Conservation (phyloP, 192 early-diverging fungal species). For the Entomortierella parvispora region DNA sequence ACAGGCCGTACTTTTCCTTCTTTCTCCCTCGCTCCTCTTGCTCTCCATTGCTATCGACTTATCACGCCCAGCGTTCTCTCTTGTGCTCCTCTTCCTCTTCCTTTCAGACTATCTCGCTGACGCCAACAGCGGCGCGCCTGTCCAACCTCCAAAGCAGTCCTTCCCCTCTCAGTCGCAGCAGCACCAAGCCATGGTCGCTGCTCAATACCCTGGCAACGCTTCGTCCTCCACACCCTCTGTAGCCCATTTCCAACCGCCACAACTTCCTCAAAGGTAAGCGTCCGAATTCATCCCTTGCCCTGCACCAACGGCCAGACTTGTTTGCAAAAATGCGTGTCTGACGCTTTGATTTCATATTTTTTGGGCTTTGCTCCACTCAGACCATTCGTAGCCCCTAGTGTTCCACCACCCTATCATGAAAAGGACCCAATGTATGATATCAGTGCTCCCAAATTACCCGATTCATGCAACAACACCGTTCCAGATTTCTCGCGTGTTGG, state of each 20-base stretch:
- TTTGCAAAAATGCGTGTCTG: too few relatives aligned
- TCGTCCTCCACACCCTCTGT: neutral
- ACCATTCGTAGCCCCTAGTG: constrained; percentile 4
- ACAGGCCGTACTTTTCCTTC: neutral
- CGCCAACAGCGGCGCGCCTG: constrained; percentile 7
- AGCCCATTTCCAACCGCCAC: neutral
- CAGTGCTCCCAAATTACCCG: constrained; percentile 15
- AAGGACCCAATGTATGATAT: neutral
- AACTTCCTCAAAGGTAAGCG: neutral
- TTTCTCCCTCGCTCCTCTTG: neutral
- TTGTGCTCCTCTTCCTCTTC: neutral
- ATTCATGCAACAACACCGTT: constrained; percentile 18
- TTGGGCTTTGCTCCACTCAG: neutral
- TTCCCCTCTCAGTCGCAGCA: constrained; percentile 32
- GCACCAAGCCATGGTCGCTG: constrained; percentile 36
- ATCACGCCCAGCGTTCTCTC: neutral
- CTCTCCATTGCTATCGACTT: neutral
- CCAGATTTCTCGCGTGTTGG: constrained; percentile 47
- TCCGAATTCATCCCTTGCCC: neutral
- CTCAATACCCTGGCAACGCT: constrained; percentile 23
- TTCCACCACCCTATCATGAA: constrained; percentile 12
- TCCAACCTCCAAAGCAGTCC: constrained; percentile 25
- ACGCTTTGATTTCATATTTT: too few relatives aligned
- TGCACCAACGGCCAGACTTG: too few relatives aligned
- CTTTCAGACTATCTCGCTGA: constrained; percentile 28